These are phyloP conservation scores for Fusarium ambrosium DNA, from an alignment of 2,329 filamentous ascomycete genomes.

Conservation along the genomic window DNA sequence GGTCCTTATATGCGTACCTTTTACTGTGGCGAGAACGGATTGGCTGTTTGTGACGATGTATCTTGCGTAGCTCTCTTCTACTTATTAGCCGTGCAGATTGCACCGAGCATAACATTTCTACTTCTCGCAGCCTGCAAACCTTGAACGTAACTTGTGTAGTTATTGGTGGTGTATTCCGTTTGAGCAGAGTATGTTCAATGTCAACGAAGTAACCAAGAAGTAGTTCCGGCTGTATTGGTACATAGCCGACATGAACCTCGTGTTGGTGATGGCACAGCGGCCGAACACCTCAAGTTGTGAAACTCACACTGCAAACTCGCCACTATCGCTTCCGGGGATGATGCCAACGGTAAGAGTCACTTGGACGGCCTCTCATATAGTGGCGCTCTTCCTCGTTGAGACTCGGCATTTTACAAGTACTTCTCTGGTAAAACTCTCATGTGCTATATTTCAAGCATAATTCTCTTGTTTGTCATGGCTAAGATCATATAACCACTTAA, in stretches of 20 bases:
- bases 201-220: not conserved
- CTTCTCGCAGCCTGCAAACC: no score
- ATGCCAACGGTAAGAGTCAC: not conserved
- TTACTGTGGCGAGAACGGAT: no score
- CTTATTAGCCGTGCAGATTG: no score
- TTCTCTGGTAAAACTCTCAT: not conserved
- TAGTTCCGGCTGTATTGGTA: not conserved
- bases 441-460: conserved; percentile 7
- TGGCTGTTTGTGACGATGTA: no score
- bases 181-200: no score
- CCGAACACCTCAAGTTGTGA: no score
- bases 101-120: no score
- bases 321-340: not conserved
- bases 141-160: not conserved
- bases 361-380: not conserved
- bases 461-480: not conserved
- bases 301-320: not conserved
- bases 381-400: not conserved
- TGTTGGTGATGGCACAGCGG: not conserved
- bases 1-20: no score
- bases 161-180: no score
- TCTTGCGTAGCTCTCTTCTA: no score
- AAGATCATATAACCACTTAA: not conserved
- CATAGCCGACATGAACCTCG: not conserved
- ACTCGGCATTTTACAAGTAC: conserved; percentile 13